Evolutionary conservation across 345 rosid genomes (phyloP), one percentile per base, ranked within the genome.

Genomic region (Sisymbrium irio): DNA sequence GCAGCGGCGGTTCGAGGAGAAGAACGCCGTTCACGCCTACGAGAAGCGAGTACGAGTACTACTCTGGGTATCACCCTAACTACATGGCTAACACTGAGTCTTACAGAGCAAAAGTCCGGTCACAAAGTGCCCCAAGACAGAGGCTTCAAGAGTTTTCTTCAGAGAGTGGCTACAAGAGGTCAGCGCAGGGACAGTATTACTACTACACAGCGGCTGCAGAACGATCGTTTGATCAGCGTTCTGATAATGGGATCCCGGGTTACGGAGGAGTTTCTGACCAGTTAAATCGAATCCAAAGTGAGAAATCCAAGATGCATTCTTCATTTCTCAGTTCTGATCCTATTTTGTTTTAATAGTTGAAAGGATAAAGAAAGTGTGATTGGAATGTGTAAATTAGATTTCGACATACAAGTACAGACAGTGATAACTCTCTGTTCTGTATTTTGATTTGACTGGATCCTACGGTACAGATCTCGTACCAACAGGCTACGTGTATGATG

Each of bases 21-120:
- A 85, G 86, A 82, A 85, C 96, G 4, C 93, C 92, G 20, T 90
- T 92, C 68, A 85, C 98, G 1, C 97, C 98, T 0, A 72, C 89
- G 0, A 85, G 82, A 81, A 90, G 97, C 55, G 98, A 90, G 67
- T 89, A 82, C 27, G 86, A 75, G 45, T 76, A 77, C 65, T 90
- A 81, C 82, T 64, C 90, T 0, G 87, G 88, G 71, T 77, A 72
- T 66, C 75, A 84, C 70, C 99, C 97, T 3, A 96, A 88, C 83
- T 96, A 87, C 84, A 96, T 95, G 99, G 79, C 92, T 8, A 81
- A 88, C 84, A 95, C 99, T 0, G 96, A 95, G 75, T 92, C 99
- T 17, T 90, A 90, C 44, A 83, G 80, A 63, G 99, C 95, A 2
- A 88, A 87, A 87, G 86, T 84, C 22, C 81, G 99, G 79, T 92